A percentile compares a stretch with the other conserved stretches of the same genome.
phyloP scores from a whole-genome alignment of 1,284 basidiomycete species.

The Papiliotrema nemorosa region DNA sequence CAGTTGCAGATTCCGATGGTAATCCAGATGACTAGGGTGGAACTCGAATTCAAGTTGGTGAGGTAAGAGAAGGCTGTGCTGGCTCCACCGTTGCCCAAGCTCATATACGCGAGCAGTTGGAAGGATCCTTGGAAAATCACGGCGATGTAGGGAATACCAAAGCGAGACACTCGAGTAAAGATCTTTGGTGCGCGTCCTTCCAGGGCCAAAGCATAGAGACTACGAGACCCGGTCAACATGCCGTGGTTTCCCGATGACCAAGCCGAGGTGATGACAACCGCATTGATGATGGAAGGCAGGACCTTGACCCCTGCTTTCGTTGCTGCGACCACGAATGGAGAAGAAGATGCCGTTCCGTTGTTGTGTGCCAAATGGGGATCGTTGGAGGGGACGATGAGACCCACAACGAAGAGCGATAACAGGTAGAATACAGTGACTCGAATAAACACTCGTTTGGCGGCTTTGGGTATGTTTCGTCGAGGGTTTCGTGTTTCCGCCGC shows the following conservation, averaged over 20 bases:
- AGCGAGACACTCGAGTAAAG: conserved; percentile 52
- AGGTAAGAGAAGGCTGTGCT: conserved; percentile 71
- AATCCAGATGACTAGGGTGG: not conserved
- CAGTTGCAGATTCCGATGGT: conserved; percentile 13
- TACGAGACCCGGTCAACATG: conserved; percentile 36
- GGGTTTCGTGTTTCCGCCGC: conserved; percentile 39
- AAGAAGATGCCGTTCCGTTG: conserved; percentile 49
- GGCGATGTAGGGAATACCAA: conserved; percentile 47
- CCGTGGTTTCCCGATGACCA: conserved; percentile 29
- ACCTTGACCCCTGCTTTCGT: conserved; percentile 65
- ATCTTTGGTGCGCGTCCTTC: conserved; percentile 50
- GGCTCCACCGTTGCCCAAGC: conserved; percentile 55
- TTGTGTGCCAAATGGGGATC: conserved; percentile 37
- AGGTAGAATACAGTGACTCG: conserved; percentile 68
- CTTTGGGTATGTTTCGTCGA: conserved; percentile 24
- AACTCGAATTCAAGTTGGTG: conserved; percentile 54
- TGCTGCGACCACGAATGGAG: conserved; percentile 70
- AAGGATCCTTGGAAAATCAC: conserved; percentile 67
- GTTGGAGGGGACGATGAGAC: conserved; percentile 66
- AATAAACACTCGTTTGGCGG: conserved; percentile 58
- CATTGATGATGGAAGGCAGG: conserved; percentile 58
- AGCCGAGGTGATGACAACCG: conserved; percentile 26
- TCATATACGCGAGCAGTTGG: conserved; percentile 53
- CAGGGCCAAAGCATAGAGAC: conserved; percentile 49
- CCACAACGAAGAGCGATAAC: conserved; percentile 55